Evolutionary conservation across 352 stramenopile genomes (phyloP).

Genomic region (Phytophthora agathidicida): DNA sequence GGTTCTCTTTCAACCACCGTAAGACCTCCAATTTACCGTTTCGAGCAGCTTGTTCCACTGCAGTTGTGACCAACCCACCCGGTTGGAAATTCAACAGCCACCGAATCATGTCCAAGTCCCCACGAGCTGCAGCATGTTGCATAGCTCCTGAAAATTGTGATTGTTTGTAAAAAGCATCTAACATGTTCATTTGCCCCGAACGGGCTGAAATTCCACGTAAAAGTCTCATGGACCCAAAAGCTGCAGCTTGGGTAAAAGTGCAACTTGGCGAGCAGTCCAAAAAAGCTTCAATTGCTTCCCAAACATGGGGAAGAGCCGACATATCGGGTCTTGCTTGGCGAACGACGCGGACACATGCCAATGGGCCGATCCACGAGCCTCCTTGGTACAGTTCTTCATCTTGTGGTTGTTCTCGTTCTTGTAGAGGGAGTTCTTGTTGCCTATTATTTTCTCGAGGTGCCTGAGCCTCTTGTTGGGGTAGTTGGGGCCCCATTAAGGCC

Average conservation of each 20-base stretch:
- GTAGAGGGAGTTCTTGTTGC: not conserved
- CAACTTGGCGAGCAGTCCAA: slow-evolving; percentile 36
- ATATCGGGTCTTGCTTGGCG: slow-evolving; percentile 21
- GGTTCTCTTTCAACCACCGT: slow-evolving; percentile 27
- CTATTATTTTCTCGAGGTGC: not conserved
- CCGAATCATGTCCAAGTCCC: slow-evolving; percentile 28
- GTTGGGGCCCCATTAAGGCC: slow-evolving; percentile 2
- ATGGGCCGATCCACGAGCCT: slow-evolving; percentile 23
- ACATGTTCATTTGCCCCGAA: slow-evolving; percentile 11
- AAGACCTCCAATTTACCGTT: slow-evolving; percentile 32
- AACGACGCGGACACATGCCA: slow-evolving; percentile 27
- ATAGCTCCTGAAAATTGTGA: slow-evolving; percentile 30
- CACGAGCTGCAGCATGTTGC: slow-evolving; percentile 23
- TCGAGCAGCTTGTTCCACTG: slow-evolving; percentile 28
- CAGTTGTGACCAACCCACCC: slow-evolving; percentile 28
- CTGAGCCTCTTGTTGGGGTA: not conserved
- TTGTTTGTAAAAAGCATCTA: slow-evolving; percentile 35
- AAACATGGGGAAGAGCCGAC: slow-evolving; percentile 26
- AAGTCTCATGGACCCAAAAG: slow-evolving; percentile 29
- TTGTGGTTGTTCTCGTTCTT: no score
- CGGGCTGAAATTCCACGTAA: slow-evolving; percentile 24
- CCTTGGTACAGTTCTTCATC: no score
- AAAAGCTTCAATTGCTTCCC: slow-evolving; percentile 27
- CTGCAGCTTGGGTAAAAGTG: slow-evolving; percentile 21
- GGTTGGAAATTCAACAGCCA: slow-evolving; percentile 36